Evolutionary conservation across 1,284 basidiomycete species (phyloP), one percentile per base, ranked within the genome.

Genomic region (Gymnopus androsaceus): DNA sequence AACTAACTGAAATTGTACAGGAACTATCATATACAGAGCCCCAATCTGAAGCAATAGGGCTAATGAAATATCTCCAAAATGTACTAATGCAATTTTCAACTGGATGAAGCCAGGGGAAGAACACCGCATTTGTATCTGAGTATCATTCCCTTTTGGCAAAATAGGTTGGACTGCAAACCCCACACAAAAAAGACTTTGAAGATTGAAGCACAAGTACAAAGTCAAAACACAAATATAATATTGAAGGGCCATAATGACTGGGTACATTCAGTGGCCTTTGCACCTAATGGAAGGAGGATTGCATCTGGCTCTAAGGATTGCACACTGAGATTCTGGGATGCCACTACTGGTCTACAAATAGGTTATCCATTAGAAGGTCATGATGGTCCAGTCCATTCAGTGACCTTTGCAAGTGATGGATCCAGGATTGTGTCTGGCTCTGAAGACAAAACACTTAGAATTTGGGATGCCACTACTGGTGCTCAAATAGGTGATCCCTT

Each of bases 141-240:
- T n/a, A n/a, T n/a, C n/a, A n/a, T n/a, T n/a, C n/a, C n/a, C n/a
- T n/a, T n/a, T n/a, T n/a, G n/a, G n/a, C n/a, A n/a, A n/a, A n/a
- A n/a, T n/a, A n/a, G n/a, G n/a, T n/a, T n/a, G 40, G 46, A 1
- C 55, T 56, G n/a, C n/a, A n/a, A n/a, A n/a, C n/a, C n/a, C n/a
- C n/a, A n/a, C n/a, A n/a, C n/a, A n/a, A 3, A 54, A 69, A 21
- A 49, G 63, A 21, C 25, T 69, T 3, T 71, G 67, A 68, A n/a
- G n/a, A n/a, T n/a, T n/a, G 57, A 67, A 47, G 55, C 59, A 2
- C 9, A 11, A 61, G 50, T 42, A n/a, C n/a, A n/a, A n/a, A 59
- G 63, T 6, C 34, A 36, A 21, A 14, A 51, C 17, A 12, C 46
- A 8, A 45, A 44, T 4, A 17, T 21, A 5, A 3, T 33, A 21